A percentile compares a stretch with the other conserved stretches of the same genome.
These are phyloP conservation scores for Saccharomycopsis fodiens DNA, from an alignment of 805 yeast genomes.

Conservation along the genomic window DNA sequence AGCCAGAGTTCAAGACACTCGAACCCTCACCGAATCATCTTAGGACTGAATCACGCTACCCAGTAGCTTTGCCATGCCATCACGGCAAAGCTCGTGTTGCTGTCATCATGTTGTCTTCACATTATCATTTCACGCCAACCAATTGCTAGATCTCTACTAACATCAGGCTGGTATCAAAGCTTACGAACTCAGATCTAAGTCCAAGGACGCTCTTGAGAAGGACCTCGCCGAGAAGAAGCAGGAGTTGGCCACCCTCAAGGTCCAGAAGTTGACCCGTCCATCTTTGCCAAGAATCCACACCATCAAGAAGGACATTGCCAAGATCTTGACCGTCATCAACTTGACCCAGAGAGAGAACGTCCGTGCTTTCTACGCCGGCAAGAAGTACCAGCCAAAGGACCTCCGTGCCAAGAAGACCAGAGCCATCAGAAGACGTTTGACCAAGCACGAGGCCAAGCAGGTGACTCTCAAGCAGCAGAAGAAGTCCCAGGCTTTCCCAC, in stretches of 20 bases:
- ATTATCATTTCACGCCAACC: no score
- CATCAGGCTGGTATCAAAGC: slow-evolving; percentile 81
- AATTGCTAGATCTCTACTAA: no score
- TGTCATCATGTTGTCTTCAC: no score
- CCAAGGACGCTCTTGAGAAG: slow-evolving; percentile 92
- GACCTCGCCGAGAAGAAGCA: slow-evolving; percentile 94
- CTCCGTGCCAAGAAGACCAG: slow-evolving; percentile 99
- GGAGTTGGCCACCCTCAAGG: slow-evolving; percentile 93
- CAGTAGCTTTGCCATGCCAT: no score
- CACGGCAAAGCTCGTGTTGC: no score
- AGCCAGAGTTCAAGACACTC: no score
- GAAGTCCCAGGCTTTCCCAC: slow-evolving; percentile 94
- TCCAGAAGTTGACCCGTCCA: slow-evolving; percentile 88
- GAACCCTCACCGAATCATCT: no score
- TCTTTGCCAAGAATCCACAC: slow-evolving; percentile 94
- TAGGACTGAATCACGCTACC: no score
- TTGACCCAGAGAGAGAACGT: slow-evolving; percentile 92
- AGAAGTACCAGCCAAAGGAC: slow-evolving; percentile 96
- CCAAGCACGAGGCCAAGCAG: slow-evolving; percentile 76
- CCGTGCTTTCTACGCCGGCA: slow-evolving; percentile 89
- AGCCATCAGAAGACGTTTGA: slow-evolving; percentile 96
- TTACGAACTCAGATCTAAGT: slow-evolving; percentile 93
- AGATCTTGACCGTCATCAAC: slow-evolving; percentile 95
- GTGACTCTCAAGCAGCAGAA: slow-evolving; percentile 86
- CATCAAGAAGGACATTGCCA: slow-evolving; percentile 98